Evolutionary conservation across 345 rosid species (phyloP).

Genomic region (Raphanus sativus): DNA sequence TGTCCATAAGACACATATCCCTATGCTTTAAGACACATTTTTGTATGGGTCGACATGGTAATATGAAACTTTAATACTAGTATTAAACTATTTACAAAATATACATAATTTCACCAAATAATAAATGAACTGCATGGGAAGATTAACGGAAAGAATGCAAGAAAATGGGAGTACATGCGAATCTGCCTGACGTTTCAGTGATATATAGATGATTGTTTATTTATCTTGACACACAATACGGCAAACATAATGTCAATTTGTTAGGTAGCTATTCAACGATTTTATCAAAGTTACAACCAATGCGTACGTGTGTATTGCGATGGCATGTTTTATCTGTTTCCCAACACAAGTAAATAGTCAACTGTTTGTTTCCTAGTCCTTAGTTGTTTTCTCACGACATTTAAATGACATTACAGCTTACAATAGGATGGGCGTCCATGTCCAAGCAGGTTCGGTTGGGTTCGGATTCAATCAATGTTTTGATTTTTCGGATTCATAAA

Average conservation of each 20-base stretch:
- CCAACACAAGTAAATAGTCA: constrained; percentile 29
- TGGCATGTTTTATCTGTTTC: constrained; percentile 18
- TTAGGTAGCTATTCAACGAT: constrained; percentile 26
- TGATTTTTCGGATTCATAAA: too few species aligned
- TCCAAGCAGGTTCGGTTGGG: too few species aligned
- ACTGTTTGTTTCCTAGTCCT: constrained; percentile 25
- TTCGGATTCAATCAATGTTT: too few species aligned
- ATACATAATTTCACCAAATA: background rate
- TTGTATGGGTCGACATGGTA: constrained; percentile 1
- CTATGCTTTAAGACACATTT: constrained; percentile 14
- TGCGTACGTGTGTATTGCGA: constrained; percentile 39
- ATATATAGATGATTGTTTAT: background rate
- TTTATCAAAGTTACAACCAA: constrained; percentile 31
- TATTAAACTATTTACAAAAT: background rate
- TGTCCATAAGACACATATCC: constrained; percentile 33
- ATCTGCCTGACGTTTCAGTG: constrained; percentile 21
- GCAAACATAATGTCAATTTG: constrained; percentile 17
- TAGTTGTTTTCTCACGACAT: background rate
- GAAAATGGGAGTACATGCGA: background rate
- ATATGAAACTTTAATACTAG: background rate
- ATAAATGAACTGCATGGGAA: constrained; percentile 19
- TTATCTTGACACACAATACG: background rate
- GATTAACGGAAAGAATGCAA: background rate
- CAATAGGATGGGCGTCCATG: background rate
- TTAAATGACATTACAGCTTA: background rate